Percentiles rank a stretch among this genome's conserved stretches.
Conservation (phyloP, 768 basidiomycete genomes). For the Fibroporia radiculosa region DNA sequence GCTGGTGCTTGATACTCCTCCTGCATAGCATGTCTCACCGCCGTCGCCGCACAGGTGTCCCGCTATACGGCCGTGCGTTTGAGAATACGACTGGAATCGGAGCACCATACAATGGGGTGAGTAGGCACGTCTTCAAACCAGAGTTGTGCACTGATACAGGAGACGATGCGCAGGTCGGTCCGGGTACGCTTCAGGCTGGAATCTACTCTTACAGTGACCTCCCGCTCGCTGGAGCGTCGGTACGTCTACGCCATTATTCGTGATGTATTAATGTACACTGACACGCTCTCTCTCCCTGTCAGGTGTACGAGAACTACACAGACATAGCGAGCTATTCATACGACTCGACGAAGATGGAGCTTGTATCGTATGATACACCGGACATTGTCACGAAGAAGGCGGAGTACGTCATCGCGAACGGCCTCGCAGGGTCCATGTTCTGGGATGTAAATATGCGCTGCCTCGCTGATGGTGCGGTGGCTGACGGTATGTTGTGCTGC, state of each 20-base stretch:
- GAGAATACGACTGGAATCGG: conserved; percentile 64
- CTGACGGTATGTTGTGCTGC: background rate
- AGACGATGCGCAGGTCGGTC: conserved; percentile 43
- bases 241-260: background rate
- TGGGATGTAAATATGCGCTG: conserved; percentile 40
- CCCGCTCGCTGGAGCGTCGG: conserved; percentile 37
- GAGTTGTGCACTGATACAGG: background rate
- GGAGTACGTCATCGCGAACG: conserved; percentile 52
- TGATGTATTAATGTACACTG: background rate
- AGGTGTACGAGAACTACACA: conserved; percentile 56
- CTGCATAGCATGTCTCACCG: background rate
- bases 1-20: background rate
- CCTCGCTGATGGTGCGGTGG: background rate
- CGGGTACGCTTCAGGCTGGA: conserved; percentile 61
- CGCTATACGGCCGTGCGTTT: conserved; percentile 76
- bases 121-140: conserved; percentile 8
- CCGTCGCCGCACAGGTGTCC: conserved; percentile 42
- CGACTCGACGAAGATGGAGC: conserved; percentile 53
- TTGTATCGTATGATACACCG: conserved; percentile 74
- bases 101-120: conserved; percentile 56
- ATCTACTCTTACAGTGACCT: conserved; percentile 74
- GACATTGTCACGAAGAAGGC: conserved; percentile 59
- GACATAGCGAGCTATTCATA: conserved; percentile 78
- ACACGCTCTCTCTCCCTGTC: background rate
- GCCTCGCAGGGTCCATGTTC: conserved; percentile 66